Conservation (phyloP, 73 alveolate genomes). For the Tetrahymena elliotti region DNA sequence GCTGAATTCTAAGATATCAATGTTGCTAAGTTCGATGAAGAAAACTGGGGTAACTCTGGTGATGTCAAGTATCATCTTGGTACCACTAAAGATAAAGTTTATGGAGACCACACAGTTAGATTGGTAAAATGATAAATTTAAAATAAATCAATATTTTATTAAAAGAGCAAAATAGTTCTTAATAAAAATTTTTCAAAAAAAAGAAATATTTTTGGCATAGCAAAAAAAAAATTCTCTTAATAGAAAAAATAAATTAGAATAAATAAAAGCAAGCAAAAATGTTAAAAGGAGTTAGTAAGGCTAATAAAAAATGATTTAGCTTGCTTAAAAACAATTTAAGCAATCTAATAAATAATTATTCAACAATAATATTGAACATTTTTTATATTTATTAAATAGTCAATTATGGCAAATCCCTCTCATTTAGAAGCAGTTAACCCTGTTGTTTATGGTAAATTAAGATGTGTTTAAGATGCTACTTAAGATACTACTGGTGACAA, state of each 20-base stretch:
- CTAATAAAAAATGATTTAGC: too few species aligned
- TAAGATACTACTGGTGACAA: constrained; percentile 44
- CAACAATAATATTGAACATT: neutral
- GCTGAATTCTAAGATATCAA: constrained; percentile 33
- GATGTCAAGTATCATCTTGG: constrained; percentile 86
- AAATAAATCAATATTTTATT: too few species aligned
- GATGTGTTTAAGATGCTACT: constrained; percentile 59
- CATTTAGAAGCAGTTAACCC: constrained; percentile 74
- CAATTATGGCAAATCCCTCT: constrained; percentile 68
- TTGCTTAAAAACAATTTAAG: too few species aligned
- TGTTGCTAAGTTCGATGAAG: constrained; percentile 15
- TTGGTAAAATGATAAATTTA: neutral
- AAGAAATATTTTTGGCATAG: neutral
- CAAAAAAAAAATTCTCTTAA: too few species aligned
- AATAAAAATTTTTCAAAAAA: too few species aligned
- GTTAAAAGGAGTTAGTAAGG: too few species aligned
- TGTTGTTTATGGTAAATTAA: constrained; percentile 64
- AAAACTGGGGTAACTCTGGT: constrained; percentile 63
- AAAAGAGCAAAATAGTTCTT: too few species aligned
- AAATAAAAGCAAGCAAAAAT: neutral
- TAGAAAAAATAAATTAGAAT: too few species aligned
- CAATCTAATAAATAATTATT: too few species aligned
- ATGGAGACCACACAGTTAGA: constrained; percentile 21
- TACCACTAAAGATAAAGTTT: constrained; percentile 25
- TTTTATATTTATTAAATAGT: neutral